These are phyloP conservation scores for Rhipidocladum racemiflorum DNA, from an alignment of 176 grass and related monocot species.

Conservation along the genomic window DNA sequence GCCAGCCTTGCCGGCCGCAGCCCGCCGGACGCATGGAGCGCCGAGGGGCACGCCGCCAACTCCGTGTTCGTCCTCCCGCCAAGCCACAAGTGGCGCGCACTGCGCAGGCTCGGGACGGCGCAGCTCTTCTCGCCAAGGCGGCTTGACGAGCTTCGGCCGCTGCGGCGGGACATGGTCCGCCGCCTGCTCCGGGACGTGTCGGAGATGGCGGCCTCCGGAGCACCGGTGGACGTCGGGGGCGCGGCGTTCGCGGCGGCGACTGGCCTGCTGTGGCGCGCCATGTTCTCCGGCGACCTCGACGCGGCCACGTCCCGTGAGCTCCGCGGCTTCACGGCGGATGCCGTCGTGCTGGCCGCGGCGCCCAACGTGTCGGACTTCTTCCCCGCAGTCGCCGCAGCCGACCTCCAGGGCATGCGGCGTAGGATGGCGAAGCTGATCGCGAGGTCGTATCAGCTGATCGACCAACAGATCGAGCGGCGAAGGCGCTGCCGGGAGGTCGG, in stretches of 20 bases:
- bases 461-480: constrained; percentile 43
- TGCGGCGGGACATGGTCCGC: not conserved
- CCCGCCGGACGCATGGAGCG: constrained; percentile 33
- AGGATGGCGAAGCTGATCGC: not conserved
- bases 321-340: not conserved
- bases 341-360: not conserved
- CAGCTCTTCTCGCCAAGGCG: not conserved
- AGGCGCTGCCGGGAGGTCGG: not conserved
- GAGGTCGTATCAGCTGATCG: constrained; percentile 22
- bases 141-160: not conserved
- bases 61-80: constrained; percentile 17
- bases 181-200: not conserved
- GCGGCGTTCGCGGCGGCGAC: constrained; percentile 27
- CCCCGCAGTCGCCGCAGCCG: constrained; percentile 29
- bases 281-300: constrained; percentile 36
- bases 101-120: constrained; percentile 2
- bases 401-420: constrained; percentile 41
- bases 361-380: constrained; percentile 59
- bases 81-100: constrained; percentile 11
- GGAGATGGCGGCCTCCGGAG: not conserved
- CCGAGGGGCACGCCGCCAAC: constrained; percentile 21
- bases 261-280: constrained; percentile 33
- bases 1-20: not conserved
- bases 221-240: constrained; percentile 27
- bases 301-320: constrained; percentile 9